Evolutionary conservation across 1,139 yeast species (phyloP), one percentile per base, ranked within the genome.

Genomic region (Kurtzmaniella quercitrusa): DNA sequence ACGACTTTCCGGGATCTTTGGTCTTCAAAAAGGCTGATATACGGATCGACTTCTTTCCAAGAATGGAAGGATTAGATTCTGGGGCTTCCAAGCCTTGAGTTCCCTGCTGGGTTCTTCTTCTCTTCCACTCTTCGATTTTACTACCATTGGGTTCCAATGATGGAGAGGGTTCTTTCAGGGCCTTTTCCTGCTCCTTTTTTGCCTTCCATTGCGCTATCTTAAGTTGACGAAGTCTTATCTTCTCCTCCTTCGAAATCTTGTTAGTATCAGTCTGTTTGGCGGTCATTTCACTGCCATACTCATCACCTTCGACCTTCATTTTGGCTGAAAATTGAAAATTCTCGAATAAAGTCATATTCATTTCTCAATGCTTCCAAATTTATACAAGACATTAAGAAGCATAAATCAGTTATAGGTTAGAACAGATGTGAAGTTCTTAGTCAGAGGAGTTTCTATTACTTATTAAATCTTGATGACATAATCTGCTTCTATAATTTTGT

Each of bases 121-220:
- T 50, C 45, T 70, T 71, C 76, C 77, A 70, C 45, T 69, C 70
- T 44, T 70, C 75, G 3, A 71, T 58, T 36, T 70, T 49, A 11
- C 48, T 55, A 12, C 47, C 47, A 14, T 45, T 48, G n/a, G 42
- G 45, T 19, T 37, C 40, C 45, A 46, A 36, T 39, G 47, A 29
- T 23, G 14, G 21, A 25, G 34, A 33, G 8, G 37, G 33, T 14
- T 40, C 34, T 12, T 17, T 29, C 19, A 21, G 33, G 16, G 25
- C 10, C n/a, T 31, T 42, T 45, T 42, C 41, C 40, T 60, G 63
- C 41, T 61, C 60, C 45, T 68, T 68, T 57, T 66, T 70, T 40
- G 57, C 58, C 43, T 66, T 66, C 75, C 74, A 71, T 34, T 68
- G 65, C n/a, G 67, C 68, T 39, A 70, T 52, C 48, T 65, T 66